Conservation (phyloP, 1,284 basidiomycete species). For the Cerioporus squamosus region DNA sequence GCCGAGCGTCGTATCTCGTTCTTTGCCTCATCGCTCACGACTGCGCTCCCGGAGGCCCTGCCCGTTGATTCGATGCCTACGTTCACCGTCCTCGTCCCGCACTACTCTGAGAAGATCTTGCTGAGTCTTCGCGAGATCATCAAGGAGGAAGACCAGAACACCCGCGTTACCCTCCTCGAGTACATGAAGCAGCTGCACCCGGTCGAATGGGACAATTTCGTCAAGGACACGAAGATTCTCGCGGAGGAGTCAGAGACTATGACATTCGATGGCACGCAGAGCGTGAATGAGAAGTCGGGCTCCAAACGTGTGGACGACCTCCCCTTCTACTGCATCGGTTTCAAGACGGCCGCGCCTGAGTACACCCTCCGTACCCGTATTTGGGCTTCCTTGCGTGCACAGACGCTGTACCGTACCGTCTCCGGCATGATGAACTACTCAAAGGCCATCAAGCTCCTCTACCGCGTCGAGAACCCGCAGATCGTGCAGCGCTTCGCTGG, state of each 20-base stretch:
- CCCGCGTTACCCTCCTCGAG: constrained; percentile 92
- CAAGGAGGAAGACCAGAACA: constrained; percentile 94
- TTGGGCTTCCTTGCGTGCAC: constrained; percentile 98
- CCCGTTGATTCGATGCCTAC: constrained; percentile 98
- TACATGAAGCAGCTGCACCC: constrained; percentile 99
- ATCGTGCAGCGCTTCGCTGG: constrained; percentile 96
- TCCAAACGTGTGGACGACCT: constrained; percentile 86
- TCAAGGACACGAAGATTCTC: constrained; percentile 99
- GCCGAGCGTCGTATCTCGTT: constrained; percentile 96
- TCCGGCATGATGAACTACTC: constrained; percentile 99
- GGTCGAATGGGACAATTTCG: constrained; percentile 99
- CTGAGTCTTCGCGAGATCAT: constrained; percentile 95
- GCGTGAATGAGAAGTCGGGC: constrained; percentile 75
- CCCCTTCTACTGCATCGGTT: constrained; percentile 99
- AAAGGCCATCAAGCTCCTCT: constrained; percentile 99
- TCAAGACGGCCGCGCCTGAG: constrained; percentile 99
- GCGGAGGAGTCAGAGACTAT: constrained; percentile 78
- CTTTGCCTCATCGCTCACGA: constrained; percentile 95
- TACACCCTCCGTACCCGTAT: constrained; percentile 99
- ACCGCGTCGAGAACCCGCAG: constrained; percentile 99
- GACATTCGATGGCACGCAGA: constrained; percentile 57
- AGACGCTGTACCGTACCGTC: constrained; percentile 99
- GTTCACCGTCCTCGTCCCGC: constrained; percentile 94
- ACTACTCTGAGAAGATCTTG: constrained; percentile 97
- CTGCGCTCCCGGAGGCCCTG: constrained; percentile 89